Conservation (phyloP, 2,329 filamentous ascomycete species). For the Magnaporthiopsis poae region DNA sequence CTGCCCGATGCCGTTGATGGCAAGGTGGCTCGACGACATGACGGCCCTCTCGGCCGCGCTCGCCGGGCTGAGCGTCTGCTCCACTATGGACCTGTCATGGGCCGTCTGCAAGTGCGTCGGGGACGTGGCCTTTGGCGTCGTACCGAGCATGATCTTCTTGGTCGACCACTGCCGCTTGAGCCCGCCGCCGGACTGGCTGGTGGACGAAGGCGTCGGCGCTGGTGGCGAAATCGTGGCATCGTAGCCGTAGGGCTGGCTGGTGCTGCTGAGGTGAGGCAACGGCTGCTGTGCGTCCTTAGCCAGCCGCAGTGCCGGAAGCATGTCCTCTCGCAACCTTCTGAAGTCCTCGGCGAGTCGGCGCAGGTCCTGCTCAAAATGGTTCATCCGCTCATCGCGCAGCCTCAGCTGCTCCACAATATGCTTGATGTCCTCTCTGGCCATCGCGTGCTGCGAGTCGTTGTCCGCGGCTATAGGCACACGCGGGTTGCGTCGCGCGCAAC, state of each 20-base stretch:
- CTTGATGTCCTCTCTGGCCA: conserved; percentile 76
- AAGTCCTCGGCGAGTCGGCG: conserved; percentile 81
- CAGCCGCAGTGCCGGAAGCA: conserved; percentile 79
- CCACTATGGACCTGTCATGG: conserved; percentile 56
- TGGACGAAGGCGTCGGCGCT: conserved; percentile 26
- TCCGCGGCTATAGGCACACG: conserved; percentile 60
- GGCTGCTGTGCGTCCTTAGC: conserved; percentile 88
- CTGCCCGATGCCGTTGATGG: conserved; percentile 55
- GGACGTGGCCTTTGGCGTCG: conserved; percentile 65
- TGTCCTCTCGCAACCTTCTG: conserved; percentile 76
- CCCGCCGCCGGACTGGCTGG: conserved; percentile 40
- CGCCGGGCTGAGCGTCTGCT: conserved; percentile 58
- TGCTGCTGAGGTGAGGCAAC: conserved; percentile 48
- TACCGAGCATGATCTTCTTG: conserved; percentile 62
- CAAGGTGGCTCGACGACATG: conserved; percentile 58
- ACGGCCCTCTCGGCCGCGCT: conserved; percentile 59
- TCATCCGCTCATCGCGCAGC: conserved; percentile 82
- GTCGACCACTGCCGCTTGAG: conserved; percentile 66
- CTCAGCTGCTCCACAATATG: conserved; percentile 82
- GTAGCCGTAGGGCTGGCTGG: conserved; percentile 36
- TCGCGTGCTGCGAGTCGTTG: conserved; percentile 77
- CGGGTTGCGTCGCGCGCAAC: too few relatives aligned
- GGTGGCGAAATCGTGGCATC: conserved; percentile 16
- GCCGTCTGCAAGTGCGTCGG: conserved; percentile 62
- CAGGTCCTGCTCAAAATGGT: conserved; percentile 71